These are phyloP conservation scores for Vanderwaltozyma tropicalis DNA, from an alignment of 805 yeast species.

Conservation along the genomic window DNA sequence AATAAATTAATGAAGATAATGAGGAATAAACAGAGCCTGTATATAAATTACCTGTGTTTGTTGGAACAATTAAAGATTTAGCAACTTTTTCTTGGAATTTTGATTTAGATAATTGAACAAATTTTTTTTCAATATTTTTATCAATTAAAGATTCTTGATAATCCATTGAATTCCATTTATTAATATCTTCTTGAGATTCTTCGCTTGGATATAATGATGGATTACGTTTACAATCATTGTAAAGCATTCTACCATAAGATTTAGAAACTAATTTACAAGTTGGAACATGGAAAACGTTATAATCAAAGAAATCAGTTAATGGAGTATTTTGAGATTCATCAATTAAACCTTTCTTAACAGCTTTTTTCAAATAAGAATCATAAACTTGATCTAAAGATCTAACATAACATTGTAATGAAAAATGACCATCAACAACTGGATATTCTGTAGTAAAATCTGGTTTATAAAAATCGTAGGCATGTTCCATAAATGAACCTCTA, in stretches of 20 bases:
- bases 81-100: slow-evolving; percentile 55
- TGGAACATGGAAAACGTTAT: slow-evolving; percentile 95
- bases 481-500: slow-evolving; percentile 91
- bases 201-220: slow-evolving; percentile 46
- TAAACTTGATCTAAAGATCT: slow-evolving; percentile 87
- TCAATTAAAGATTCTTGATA: slow-evolving; percentile 75
- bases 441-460: slow-evolving; percentile 94
- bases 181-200: slow-evolving; percentile 1
- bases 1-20: slow-evolving; percentile 68
- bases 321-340: slow-evolving; percentile 44
- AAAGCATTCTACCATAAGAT: slow-evolving; percentile 83
- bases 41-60: slow-evolving; percentile 97
- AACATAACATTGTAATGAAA: slow-evolving; percentile 85
- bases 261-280: slow-evolving; percentile 91
- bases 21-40: slow-evolving; percentile 89
- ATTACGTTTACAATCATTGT: slow-evolving; percentile 73
- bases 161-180: slow-evolving; percentile 18
- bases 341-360: slow-evolving; percentile 40
- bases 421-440: slow-evolving; percentile 96
- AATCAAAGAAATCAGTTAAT: slow-evolving; percentile 68
- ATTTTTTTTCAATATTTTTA: slow-evolving; percentile 73
- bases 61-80: slow-evolving; percentile 78
- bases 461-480: slow-evolving; percentile 96
- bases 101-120: slow-evolving; percentile 67
- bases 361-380: slow-evolving; percentile 69